These are phyloP conservation scores for Ustilago lituana DNA, from an alignment of 1,284 basidiomycete species.

Conservation along the genomic window DNA sequence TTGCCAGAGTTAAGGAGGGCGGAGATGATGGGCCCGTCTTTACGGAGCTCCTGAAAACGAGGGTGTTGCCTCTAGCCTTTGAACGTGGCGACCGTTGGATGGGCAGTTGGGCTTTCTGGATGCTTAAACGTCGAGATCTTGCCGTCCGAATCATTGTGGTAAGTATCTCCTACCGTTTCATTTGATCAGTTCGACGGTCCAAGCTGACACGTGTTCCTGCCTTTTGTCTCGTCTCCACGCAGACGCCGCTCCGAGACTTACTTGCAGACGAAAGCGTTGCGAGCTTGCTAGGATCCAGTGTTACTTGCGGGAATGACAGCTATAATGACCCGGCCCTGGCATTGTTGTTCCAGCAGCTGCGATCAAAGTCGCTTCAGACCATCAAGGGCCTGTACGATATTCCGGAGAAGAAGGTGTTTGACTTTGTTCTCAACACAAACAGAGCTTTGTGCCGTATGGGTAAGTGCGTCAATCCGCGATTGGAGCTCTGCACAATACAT, in stretches of 20 bases:
- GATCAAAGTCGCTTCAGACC: constrained; percentile 86
- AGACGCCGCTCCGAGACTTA: constrained; percentile 44
- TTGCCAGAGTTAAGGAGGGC: constrained; percentile 84
- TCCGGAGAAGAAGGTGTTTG: constrained; percentile 84
- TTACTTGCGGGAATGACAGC: constrained; percentile 79
- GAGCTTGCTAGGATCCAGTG: constrained; percentile 13
- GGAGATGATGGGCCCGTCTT: constrained; percentile 81
- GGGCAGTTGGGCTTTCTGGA: constrained; percentile 97
- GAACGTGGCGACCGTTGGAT: constrained; percentile 88
- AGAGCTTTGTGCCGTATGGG: constrained; percentile 91
- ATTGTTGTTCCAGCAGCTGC: constrained; percentile 86
- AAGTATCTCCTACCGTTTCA: no score
- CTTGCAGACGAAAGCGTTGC: constrained; percentile 24
- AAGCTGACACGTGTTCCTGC: constrained; percentile 67
- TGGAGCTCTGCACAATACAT: no score
- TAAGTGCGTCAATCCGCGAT: no score
- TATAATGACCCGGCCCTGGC: constrained; percentile 92
- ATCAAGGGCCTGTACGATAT: constrained; percentile 90
- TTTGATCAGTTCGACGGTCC: not conserved
- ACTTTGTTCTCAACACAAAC: constrained; percentile 90
- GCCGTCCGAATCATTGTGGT: constrained; percentile 83
- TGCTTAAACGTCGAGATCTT: constrained; percentile 82
- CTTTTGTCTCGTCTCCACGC: no score
- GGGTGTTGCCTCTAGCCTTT: constrained; percentile 85
- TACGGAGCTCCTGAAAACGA: constrained; percentile 75